phyloP scores from a whole-genome alignment of 202 grass and related monocot species.

The Bolboschoenoplectus hybrid region DNA sequence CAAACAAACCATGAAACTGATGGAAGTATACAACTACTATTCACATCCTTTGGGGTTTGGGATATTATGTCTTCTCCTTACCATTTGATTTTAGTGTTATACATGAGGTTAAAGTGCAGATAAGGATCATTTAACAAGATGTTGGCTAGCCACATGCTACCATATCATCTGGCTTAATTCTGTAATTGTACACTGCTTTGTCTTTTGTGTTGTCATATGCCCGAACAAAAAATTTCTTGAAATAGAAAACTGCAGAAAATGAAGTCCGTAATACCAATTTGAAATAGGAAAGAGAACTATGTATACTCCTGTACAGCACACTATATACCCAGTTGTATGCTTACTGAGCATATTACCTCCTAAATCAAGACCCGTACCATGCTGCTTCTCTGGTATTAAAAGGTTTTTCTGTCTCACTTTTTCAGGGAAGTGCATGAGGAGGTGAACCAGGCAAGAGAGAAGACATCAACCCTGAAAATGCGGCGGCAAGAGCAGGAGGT shows the following conservation, averaged over 20 bases:
- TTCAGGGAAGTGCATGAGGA: conserved; percentile 95
- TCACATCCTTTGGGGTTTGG: background rate
- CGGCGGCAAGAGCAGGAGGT: conserved; percentile 77
- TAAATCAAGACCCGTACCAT: background rate
- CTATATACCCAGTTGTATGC: background rate
- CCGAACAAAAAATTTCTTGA: background rate
- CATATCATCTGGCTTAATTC: background rate
- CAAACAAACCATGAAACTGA: background rate
- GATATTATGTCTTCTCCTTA: background rate
- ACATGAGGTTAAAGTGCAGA: background rate
- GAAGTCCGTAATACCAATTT: background rate
- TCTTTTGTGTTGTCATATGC: background rate
- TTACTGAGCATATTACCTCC: conserved; percentile 1
- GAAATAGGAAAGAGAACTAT: background rate
- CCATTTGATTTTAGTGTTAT: conserved; percentile 1
- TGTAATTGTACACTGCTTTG: background rate
- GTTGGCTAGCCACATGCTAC: background rate
- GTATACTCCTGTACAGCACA: background rate
- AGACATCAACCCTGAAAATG: conserved; percentile 62
- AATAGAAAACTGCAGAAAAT: background rate
- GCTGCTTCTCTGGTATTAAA: background rate
- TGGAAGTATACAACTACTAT: background rate
- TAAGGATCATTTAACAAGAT: background rate
- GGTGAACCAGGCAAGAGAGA: conserved; percentile 77
- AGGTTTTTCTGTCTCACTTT: conserved; percentile 1